Evolutionary conservation across 2,329 filamentous ascomycete species (phyloP).

Genomic region (Dryadomyces sulphureus): DNA sequence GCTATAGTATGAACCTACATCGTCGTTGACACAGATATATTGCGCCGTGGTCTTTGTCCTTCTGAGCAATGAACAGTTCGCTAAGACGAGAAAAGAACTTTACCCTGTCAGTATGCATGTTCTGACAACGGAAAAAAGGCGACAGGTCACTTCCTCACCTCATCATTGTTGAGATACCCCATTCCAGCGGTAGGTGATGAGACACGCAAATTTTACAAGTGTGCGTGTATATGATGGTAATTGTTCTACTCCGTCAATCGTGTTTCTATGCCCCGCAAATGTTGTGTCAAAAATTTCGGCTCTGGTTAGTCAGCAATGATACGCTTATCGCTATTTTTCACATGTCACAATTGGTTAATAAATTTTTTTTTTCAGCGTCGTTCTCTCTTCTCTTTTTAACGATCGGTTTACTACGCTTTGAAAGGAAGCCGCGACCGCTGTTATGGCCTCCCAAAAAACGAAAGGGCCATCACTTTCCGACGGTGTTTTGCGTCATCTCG

Average conservation of each 20-base stretch:
- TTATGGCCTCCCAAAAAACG: constrained; percentile 4
- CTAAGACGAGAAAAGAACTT: constrained; percentile 64
- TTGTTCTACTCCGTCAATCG: background rate
- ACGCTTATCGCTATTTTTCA: no score
- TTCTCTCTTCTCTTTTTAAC: background rate
- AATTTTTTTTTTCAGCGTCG: background rate
- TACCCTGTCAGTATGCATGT: background rate
- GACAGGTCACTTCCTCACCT: constrained; percentile 19
- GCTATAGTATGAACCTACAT: constrained; percentile 28
- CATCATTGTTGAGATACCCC: constrained; percentile 23
- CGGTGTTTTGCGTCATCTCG: constrained; percentile 20
- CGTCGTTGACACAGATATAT: constrained; percentile 67
- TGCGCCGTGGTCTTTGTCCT: constrained; percentile 56
- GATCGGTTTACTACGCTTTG: no score
- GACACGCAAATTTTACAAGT: background rate
- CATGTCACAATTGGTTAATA: background rate
- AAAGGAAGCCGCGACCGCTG: no score
- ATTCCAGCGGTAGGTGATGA: constrained; percentile 9
- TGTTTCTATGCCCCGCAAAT: background rate
- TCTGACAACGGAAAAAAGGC: background rate
- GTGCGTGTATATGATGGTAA: no score
- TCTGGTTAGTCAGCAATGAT: no score
- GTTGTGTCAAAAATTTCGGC: no score
- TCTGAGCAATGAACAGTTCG: constrained; percentile 52
- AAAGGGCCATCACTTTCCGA: constrained; percentile 5